Evolutionary conservation across 331 rosid genomes (phyloP), one percentile per base, ranked within the genome.

Genomic region (Rosa hybrid): DNA sequence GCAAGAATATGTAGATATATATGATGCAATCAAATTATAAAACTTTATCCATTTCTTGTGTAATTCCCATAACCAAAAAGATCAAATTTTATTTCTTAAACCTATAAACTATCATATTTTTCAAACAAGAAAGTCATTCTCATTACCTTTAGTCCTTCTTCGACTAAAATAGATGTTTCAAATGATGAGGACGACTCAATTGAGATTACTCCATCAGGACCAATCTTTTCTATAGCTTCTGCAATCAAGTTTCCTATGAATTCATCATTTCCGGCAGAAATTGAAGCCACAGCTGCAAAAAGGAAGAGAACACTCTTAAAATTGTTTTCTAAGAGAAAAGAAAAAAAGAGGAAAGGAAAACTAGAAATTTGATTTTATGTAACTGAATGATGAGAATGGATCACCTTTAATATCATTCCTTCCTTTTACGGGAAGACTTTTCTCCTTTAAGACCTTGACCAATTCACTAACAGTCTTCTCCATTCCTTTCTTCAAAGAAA

Each of bases 61-160:
- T 17, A 17, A 46, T 53, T 51, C 41, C 23, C 10, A 23, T 27
- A 17, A 34, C 50, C 12, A 1, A 2, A 82, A 38, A 20, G 12
- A 8, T 50, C 9, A 4, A 50, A 8, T 44, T 75, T 45, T 5
- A 48, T 60, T 46, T 20, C 73, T 46, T 12, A 25, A 10, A 21
- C 39, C n/a, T 20, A 45, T 63, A 62, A 27, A 63, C 27, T 46
- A 73, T 64, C 73, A 0, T 48, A 11, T 0, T 8, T 46, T 77
- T 77, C 2, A 62, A 13, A 46, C 34, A 39, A 64, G 44, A 46
- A 38, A 77, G 44, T 39, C 56, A 42, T 62, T 41, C 8, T 68
- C 48, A 51, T 72, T 88, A 95, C 98, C 98, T 91, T 95, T 90
- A 95, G 87, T 82, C 99, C 99, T 89, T 95, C 96, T 89, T 95